Conservation (phyloP, 805 yeast genomes). For the Saccharomycopsis fibuligera region DNA sequence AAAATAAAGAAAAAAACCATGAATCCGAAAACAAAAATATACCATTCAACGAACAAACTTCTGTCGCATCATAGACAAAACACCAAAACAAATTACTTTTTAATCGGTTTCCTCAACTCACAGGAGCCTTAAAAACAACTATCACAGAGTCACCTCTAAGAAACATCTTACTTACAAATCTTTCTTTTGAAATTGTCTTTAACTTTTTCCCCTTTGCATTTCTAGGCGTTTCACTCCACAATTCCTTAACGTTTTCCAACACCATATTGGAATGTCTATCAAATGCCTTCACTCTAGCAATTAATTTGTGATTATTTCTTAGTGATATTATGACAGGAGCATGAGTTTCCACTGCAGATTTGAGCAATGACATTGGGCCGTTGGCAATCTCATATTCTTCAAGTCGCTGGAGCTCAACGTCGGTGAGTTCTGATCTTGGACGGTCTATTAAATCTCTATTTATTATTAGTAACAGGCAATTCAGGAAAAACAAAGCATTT, state of each 20-base stretch:
- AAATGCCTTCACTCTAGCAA: slow-evolving; percentile 88
- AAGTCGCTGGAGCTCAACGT: slow-evolving; percentile 67
- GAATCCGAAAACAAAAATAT: too few relatives aligned
- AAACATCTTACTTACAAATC: slow-evolving; percentile 86
- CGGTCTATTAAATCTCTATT: slow-evolving; percentile 59
- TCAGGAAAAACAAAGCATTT: too few relatives aligned
- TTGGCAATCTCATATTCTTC: slow-evolving; percentile 86
- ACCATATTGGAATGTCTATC: slow-evolving; percentile 95
- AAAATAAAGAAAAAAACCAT: too few relatives aligned
- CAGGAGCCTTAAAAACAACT: slow-evolving; percentile 53
- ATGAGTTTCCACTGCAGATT: slow-evolving; percentile 68
- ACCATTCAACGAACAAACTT: too few relatives aligned
- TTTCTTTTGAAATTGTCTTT: slow-evolving; percentile 57
- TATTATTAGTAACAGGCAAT: slow-evolving; percentile 6
- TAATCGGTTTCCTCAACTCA: too few relatives aligned
- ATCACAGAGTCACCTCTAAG: slow-evolving; percentile 94
- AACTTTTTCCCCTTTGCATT: slow-evolving; percentile 53
- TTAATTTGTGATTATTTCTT: slow-evolving; percentile 86
- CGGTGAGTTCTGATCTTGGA: slow-evolving; percentile 75
- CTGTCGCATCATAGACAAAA: too few relatives aligned
- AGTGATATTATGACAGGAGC: slow-evolving; percentile 81
- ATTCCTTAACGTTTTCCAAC: slow-evolving; percentile 83
- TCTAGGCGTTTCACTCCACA: slow-evolving; percentile 49
- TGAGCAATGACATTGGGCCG: slow-evolving; percentile 89
- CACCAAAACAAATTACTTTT: too few relatives aligned